These are phyloP conservation scores for Hydrangea macrophylla DNA, from an alignment of 148 eudicot species.

Conservation along the genomic window DNA sequence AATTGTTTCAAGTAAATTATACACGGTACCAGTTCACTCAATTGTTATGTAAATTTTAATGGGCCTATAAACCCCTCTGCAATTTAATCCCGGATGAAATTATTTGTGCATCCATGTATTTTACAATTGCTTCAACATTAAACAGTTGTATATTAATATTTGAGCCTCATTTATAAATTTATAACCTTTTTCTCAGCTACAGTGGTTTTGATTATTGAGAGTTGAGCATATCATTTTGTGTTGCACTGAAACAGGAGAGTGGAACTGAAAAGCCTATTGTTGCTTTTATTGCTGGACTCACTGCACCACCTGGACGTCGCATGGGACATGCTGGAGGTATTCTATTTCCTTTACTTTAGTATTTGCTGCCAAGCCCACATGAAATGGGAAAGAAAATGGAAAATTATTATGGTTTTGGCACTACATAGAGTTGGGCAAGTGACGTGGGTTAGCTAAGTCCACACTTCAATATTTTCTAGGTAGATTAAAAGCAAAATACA, in stretches of 20 bases:
- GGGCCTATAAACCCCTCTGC: background rate
- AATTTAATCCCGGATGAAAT: background rate
- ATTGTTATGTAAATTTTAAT: background rate
- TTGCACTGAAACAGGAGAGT: conserved; percentile 68
- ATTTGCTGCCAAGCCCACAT: background rate
- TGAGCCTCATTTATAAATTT: background rate
- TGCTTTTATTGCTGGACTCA: conserved; percentile 96
- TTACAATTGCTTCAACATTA: background rate
- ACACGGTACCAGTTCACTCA: background rate
- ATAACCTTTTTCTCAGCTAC: background rate
- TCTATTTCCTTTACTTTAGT: background rate
- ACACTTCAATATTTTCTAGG: too few relatives aligned
- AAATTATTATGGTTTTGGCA: too few relatives aligned
- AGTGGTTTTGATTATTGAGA: background rate
- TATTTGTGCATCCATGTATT: background rate
- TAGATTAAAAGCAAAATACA: too few relatives aligned
- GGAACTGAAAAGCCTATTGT: conserved; percentile 94
- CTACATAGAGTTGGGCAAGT: too few relatives aligned
- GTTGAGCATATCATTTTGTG: background rate
- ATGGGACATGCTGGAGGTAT: conserved; percentile 99
- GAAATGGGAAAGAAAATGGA: background rate
- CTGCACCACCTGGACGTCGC: conserved; percentile 98
- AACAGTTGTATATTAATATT: background rate
- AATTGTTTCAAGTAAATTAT: too few relatives aligned
- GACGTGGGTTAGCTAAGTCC: too few relatives aligned